Conservation (phyloP, 2,329 filamentous ascomycete genomes). For the Talaromyces atroroseus region DNA sequence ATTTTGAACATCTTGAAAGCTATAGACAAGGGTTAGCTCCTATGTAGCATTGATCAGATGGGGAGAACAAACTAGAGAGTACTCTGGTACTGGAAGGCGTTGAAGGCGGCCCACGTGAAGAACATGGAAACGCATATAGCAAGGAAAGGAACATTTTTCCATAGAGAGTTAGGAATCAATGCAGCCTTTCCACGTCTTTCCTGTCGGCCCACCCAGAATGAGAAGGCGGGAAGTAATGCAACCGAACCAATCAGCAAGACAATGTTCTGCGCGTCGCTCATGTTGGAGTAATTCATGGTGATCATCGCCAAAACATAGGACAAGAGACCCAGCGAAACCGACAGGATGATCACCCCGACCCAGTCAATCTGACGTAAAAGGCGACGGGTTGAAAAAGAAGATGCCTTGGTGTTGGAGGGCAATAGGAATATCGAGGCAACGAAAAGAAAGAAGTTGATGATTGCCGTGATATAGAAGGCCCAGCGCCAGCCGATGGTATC, state of each 20-base stretch:
- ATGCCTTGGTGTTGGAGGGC: background rate
- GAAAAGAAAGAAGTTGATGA: conserved; percentile 1
- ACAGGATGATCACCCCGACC: conserved; percentile 43
- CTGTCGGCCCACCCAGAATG: conserved; percentile 21
- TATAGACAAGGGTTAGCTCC: background rate
- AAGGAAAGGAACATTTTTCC: conserved; percentile 27
- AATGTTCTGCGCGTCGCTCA: conserved; percentile 16
- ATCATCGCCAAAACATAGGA: conserved; percentile 37
- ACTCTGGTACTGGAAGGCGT: conserved; percentile 22
- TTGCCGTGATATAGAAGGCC: conserved; percentile 30
- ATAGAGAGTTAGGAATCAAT: conserved; percentile 30
- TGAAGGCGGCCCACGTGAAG: conserved; percentile 26
- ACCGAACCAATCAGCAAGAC: conserved; percentile 23
- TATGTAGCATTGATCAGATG: background rate
- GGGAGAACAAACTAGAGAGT: conserved; percentile 13
- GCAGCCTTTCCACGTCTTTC: conserved; percentile 18
- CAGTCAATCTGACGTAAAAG: conserved; percentile 41
- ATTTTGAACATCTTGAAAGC: conserved; percentile 46
- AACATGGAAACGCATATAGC: conserved; percentile 28
- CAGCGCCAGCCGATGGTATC: conserved; percentile 44
- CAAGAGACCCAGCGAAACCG: conserved; percentile 41
- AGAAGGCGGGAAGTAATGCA: conserved; percentile 23
- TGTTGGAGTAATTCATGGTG: background rate
- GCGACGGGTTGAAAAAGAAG: background rate
- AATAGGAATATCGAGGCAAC: background rate